A percentile compares a stretch with the other conserved stretches of the same genome.
phyloP scores from a whole-genome alignment of 2,329 filamentous ascomycete genomes.

The Cladorrhinum sp. region DNA sequence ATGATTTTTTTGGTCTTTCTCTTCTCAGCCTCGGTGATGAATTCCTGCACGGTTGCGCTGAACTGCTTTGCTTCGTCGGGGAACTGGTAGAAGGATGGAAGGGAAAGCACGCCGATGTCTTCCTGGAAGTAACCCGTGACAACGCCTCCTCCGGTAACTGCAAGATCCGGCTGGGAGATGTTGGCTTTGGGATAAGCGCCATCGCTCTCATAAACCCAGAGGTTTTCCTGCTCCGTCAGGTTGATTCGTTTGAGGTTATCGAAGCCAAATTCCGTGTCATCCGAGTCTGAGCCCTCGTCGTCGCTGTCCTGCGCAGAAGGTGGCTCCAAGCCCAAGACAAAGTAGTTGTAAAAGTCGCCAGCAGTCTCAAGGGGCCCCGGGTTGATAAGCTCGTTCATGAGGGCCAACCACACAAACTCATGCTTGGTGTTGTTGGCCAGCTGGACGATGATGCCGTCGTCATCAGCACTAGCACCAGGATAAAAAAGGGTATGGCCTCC shows the following conservation, averaged over 20 bases:
- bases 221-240: background rate
- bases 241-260: background rate
- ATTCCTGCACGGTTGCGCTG: constrained; percentile 31
- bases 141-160: constrained; percentile 6
- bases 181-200: background rate
- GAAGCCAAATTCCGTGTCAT: background rate
- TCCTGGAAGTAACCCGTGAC: constrained; percentile 25
- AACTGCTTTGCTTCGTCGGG: constrained; percentile 31
- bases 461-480: constrained; percentile 32
- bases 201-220: background rate
- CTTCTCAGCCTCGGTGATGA: constrained; percentile 17
- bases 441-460: constrained; percentile 14
- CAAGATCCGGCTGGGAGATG: constrained; percentile 4
- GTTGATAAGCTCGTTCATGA: constrained; percentile 18
- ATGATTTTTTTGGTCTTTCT: constrained; percentile 21
- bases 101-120: constrained; percentile 36
- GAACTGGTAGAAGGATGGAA: constrained; percentile 36
- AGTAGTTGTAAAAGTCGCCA: constrained; percentile 44
- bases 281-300: background rate
- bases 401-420: constrained; percentile 16
- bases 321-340: constrained; percentile 33
- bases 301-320: constrained; percentile 8
- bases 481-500: constrained; percentile 34
- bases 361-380: constrained; percentile 36
- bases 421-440: constrained; percentile 29